Percentiles rank a stretch among this genome's conserved stretches.
Conservation (phyloP, 805 yeast genomes). For the Naumovozyma dairenensis region DNA sequence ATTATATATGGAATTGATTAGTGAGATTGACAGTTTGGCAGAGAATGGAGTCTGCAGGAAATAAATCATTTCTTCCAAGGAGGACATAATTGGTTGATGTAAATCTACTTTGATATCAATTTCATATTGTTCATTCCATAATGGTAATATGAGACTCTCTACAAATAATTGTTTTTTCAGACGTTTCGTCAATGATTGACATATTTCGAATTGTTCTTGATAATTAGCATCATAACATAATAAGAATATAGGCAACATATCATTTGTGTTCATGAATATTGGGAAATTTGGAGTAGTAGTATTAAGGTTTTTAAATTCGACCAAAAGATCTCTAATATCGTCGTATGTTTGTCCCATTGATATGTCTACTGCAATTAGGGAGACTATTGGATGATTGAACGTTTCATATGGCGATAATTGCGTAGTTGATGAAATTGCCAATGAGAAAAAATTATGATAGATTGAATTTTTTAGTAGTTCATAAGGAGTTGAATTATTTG, state of each 20-base stretch:
- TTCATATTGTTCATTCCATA: slow-evolving; percentile 15
- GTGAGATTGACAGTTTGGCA: slow-evolving; percentile 11
- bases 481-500: slow-evolving; percentile 22
- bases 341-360: slow-evolving; percentile 30
- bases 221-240: slow-evolving; percentile 39
- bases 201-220: slow-evolving; percentile 36
- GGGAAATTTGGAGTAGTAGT: slow-evolving; percentile 38
- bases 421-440: slow-evolving; percentile 45
- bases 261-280: slow-evolving; percentile 52
- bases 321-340: slow-evolving; percentile 47
- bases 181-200: slow-evolving; percentile 31
- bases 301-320: slow-evolving; percentile 39
- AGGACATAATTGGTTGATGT: slow-evolving; percentile 27
- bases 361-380: slow-evolving; percentile 53
- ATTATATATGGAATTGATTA: slow-evolving; percentile 20
- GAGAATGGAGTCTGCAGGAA: slow-evolving; percentile 7
- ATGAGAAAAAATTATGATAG: slow-evolving; percentile 49
- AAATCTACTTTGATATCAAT: slow-evolving; percentile 9
- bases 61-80: slow-evolving; percentile 19
- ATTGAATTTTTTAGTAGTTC: slow-evolving; percentile 35
- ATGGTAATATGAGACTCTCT: slow-evolving; percentile 25
- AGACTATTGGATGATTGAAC: slow-evolving; percentile 76
- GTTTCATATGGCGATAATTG: slow-evolving; percentile 70
- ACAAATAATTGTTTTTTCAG: slow-evolving; percentile 35
- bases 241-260: slow-evolving; percentile 45